Percentiles rank a stretch among this genome's conserved stretches.
Evolutionary conservation across 768 basidiomycete species (phyloP).

Genomic region (Phlegmacium glaucopus): DNA sequence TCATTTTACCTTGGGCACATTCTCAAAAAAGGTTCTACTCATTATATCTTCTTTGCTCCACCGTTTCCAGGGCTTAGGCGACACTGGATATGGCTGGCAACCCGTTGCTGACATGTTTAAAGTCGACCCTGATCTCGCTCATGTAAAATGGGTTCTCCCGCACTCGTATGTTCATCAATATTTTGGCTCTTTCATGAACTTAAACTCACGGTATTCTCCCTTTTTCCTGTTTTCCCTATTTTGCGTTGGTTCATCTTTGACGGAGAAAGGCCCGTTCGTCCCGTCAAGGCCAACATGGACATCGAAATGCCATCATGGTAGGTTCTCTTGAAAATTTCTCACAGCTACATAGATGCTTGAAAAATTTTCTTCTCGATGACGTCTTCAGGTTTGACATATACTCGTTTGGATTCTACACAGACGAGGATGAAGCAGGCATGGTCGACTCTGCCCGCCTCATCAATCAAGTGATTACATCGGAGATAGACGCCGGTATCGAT

Average conservation of each 20-base stretch:
- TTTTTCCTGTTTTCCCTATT: slow-evolving; percentile 2
- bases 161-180: slow-evolving; percentile 56
- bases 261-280: slow-evolving; percentile 43
- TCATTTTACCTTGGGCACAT: slow-evolving; percentile 2
- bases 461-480: slow-evolving; percentile 66
- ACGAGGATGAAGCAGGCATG: slow-evolving; percentile 80
- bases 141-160: slow-evolving; percentile 90
- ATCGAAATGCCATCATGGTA: slow-evolving; percentile 78
- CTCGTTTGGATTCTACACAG: slow-evolving; percentile 54
- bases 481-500: slow-evolving; percentile 69
- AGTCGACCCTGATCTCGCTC: slow-evolving; percentile 48
- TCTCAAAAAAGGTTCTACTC: background rate
- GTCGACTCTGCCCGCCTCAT: slow-evolving; percentile 57
- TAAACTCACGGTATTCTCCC: slow-evolving; percentile 4
- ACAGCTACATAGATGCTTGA: background rate
- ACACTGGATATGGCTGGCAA: slow-evolving; percentile 72
- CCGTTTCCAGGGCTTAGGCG: slow-evolving; percentile 63
- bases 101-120: slow-evolving; percentile 71
- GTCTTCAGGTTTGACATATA: slow-evolving; percentile 71
- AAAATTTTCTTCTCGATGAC: slow-evolving; percentile 3
- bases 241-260: slow-evolving; percentile 2
- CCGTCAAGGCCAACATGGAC: slow-evolving; percentile 75
- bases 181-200: background rate
- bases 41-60: slow-evolving; percentile 7
- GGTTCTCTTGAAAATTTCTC: slow-evolving; percentile 8